Base-by-base conservation (phyloP, 352 stramenopile species). In the Phytophthora hibernalis region DNA sequence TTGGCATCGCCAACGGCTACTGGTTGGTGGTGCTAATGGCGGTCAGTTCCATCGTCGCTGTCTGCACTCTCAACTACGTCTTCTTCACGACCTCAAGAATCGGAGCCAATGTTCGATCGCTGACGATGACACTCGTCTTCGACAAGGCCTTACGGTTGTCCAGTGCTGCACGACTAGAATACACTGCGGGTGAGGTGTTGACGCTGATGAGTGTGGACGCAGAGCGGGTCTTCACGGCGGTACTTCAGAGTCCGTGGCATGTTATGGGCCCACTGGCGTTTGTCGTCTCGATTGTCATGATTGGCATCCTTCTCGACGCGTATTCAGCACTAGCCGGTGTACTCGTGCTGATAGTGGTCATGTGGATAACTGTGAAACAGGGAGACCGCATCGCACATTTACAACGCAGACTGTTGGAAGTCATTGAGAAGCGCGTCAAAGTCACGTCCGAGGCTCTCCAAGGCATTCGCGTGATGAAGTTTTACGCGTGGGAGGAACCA, bases 401-500 rank as follows among this genome's bases (percentile, higher is more conserved):
- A 2, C 35, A 43, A 13, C 12, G 15, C 12, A n/a, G 15, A 21
- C 40, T 73, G 1, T 54, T 60, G 6, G 37, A 37, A 8, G 65
- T 47, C 2, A 53, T 73, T 7, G 44, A 78, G 7, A 69, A 90
- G 16, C 81, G 96, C 5, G 89, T 98, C 2, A 97, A 98, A 61
- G 82, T 97, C 42, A 94, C 95, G 26, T 97, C 93, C 49, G 95
- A 98, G 72, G 84, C 96, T 10, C 75, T 99, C 0, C 70, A 87
- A 5, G 93, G 92, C 1, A 94, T 98, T 40, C 76, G 89, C 22
- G 87, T 90, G 44, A 85, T 98, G 50, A 98, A 97, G 56, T 91
- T 97, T 52, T 96, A 97, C 59, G 86, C 81, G 15, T 98, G 90
- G 89, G 79, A 88, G 44, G 53, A 72, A 1, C 75, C 77, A 1